phyloP scores from a whole-genome alignment of 2,329 filamentous ascomycete genomes.

The Coniochaeta prunicola region DNA sequence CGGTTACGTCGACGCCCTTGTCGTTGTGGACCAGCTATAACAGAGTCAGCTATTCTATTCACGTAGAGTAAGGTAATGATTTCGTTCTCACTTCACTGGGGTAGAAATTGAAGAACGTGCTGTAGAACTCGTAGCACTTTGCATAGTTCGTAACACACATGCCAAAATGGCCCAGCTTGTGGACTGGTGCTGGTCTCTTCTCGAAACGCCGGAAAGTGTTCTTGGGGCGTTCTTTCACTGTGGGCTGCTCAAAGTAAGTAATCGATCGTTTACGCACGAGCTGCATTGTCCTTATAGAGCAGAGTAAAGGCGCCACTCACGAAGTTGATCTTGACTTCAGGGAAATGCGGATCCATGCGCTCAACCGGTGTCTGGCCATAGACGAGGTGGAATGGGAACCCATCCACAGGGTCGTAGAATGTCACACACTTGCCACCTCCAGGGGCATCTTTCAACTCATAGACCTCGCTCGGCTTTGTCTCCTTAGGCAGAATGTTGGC shows the following conservation, averaged over 20 bases:
- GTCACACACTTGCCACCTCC: constrained; percentile 48
- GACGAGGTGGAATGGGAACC: constrained; percentile 50
- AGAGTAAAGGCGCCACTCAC: constrained; percentile 29
- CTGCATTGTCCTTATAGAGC: neutral
- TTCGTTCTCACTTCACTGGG: constrained; percentile 34
- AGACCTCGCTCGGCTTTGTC: constrained; percentile 36
- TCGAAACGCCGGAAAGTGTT: constrained; percentile 45
- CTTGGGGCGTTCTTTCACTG: constrained; percentile 41
- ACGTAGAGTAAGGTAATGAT: neutral
- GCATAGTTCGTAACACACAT: constrained; percentile 44
- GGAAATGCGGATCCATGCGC: constrained; percentile 30
- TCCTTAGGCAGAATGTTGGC: constrained; percentile 39
- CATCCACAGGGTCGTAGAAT: constrained; percentile 45
- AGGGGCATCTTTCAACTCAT: constrained; percentile 41
- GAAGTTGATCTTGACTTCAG: constrained; percentile 38
- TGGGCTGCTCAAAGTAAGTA: constrained; percentile 22
- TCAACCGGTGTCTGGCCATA: constrained; percentile 40
- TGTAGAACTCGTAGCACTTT: constrained; percentile 41
- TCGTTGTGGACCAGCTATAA: constrained; percentile 29
- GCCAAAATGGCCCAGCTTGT: constrained; percentile 38
- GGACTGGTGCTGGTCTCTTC: constrained; percentile 23
- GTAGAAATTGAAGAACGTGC: constrained; percentile 40
- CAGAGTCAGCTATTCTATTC: neutral
- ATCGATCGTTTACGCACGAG: neutral
- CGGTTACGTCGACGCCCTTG: constrained; percentile 28